These are phyloP conservation scores for Alternaria solani DNA, from an alignment of 2,329 filamentous ascomycete genomes.

Conservation along the genomic window DNA sequence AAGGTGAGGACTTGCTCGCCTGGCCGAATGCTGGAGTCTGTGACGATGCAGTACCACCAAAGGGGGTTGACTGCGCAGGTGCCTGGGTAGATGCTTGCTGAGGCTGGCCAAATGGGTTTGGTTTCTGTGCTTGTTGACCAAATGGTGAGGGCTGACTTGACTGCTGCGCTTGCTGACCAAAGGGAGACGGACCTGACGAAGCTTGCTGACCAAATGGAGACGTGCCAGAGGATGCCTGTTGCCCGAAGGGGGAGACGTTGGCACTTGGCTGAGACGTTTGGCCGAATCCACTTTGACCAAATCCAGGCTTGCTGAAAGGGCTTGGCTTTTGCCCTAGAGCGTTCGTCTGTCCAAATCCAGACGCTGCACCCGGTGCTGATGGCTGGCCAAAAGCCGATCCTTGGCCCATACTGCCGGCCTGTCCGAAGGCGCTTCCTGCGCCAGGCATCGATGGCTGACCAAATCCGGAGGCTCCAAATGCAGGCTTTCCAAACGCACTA, in stretches of 20 bases:
- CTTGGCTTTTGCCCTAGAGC: conserved; percentile 35
- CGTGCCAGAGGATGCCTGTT: conserved; percentile 41
- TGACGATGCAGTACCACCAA: conserved; percentile 23
- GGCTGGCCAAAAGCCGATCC: conserved; percentile 48
- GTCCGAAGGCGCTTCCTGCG: conserved; percentile 33
- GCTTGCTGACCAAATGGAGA: conserved; percentile 41
- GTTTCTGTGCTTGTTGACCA: conserved; percentile 27
- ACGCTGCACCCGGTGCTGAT: conserved; percentile 37
- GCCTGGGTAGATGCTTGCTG: conserved; percentile 10
- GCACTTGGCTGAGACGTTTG: conserved; percentile 53
- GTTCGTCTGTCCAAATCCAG: conserved; percentile 45
- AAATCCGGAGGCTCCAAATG: conserved; percentile 43
- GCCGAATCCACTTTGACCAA: conserved; percentile 52
- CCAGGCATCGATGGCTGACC: conserved; percentile 50
- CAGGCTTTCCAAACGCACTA: conserved; percentile 53
- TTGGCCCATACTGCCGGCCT: conserved; percentile 21
- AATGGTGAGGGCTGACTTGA: conserved; percentile 23
- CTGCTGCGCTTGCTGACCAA: conserved; percentile 33
- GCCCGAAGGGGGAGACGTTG: conserved; percentile 42
- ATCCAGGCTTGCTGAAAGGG: conserved; percentile 55
- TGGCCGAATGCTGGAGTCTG: conserved; percentile 41
- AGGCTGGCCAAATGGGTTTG: conserved; percentile 13
- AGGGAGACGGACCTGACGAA: conserved; percentile 29
- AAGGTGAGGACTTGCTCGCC: conserved; percentile 45
- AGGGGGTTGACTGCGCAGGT: conserved; percentile 26